These are phyloP conservation scores for Trichophyton verrucosum DNA, from an alignment of 2,329 filamentous ascomycete species.

Conservation along the genomic window DNA sequence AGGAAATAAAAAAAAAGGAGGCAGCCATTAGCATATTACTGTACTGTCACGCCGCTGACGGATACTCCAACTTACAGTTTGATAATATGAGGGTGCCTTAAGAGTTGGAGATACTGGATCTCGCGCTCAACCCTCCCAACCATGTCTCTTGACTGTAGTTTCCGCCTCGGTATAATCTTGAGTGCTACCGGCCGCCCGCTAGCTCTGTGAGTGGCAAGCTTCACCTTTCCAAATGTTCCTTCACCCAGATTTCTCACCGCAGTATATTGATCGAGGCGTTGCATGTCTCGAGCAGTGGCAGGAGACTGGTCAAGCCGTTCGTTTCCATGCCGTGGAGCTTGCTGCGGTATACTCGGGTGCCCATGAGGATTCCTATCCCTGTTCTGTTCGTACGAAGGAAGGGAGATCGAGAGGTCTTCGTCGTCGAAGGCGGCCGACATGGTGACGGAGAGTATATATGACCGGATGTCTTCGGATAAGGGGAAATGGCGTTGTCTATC, in stretches of 20 bases:
- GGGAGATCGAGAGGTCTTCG: conserved; percentile 28
- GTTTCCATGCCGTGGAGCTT: conserved; percentile 8
- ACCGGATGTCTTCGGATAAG: neutral
- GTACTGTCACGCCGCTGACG: neutral
- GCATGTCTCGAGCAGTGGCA: conserved; percentile 48
- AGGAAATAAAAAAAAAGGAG: conserved; percentile 7
- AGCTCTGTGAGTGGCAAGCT: conserved; percentile 82
- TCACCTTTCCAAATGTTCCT: conserved; percentile 97
- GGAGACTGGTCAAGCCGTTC: conserved; percentile 29
- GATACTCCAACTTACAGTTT: conserved; percentile 57
- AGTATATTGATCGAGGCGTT: conserved; percentile 83
- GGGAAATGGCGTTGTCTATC: neutral
- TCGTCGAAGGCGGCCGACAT: conserved; percentile 28
- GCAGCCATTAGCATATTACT: neutral
- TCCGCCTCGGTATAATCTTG: conserved; percentile 94
- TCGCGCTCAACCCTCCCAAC: conserved; percentile 92
- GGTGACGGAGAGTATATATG: conserved; percentile 1
- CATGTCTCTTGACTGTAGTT: conserved; percentile 95
- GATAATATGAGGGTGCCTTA: conserved; percentile 96
- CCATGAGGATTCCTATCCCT: conserved; percentile 13
- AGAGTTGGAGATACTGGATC: conserved; percentile 91
- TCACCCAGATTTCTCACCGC: conserved; percentile 85
- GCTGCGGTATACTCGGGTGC: conserved; percentile 12
- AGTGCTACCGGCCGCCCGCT: conserved; percentile 92
- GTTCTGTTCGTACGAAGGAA: conserved; percentile 17